Conservation (phyloP, 306 rosid species). For the Prunus mume region DNA sequence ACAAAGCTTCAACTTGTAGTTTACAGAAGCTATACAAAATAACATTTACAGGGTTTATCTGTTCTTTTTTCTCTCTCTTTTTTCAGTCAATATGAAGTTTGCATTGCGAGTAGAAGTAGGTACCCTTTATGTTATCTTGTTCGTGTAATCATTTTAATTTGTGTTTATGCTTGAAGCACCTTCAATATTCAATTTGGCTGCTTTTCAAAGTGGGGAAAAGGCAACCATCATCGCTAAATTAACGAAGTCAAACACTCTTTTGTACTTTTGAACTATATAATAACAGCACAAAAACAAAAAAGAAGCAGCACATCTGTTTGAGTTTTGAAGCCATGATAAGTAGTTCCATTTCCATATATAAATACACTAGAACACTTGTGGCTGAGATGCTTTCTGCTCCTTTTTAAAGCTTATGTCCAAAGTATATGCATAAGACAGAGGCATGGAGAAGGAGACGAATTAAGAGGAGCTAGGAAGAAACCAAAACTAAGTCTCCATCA, state of each 20-base stretch:
- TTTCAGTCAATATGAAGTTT: background rate
- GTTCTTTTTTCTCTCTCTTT: background rate
- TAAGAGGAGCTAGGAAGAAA: background rate
- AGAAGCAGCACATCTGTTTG: background rate
- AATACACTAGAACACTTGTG: conserved; percentile 3
- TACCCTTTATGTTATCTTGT: background rate
- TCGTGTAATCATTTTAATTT: background rate
- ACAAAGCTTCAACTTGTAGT: background rate
- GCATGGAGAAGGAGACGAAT: background rate
- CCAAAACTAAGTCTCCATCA: background rate
- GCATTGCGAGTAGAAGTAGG: background rate
- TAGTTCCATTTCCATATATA: background rate
- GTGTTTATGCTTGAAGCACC: conserved; percentile 15
- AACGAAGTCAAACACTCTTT: conserved; percentile 8
- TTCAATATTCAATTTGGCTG: background rate
- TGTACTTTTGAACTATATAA: conserved; percentile 3
- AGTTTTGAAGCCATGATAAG: background rate
- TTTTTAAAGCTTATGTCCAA: background rate
- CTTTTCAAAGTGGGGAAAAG: conserved; percentile 14
- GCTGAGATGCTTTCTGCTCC: background rate
- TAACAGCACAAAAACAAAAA: background rate
- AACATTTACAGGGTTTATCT: background rate
- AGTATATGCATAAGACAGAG: background rate
- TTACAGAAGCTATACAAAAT: no score
- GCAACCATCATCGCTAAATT: background rate